Conservation (phyloP, 495 filamentous ascomycete species). For the Apodospora peruviana region DNA sequence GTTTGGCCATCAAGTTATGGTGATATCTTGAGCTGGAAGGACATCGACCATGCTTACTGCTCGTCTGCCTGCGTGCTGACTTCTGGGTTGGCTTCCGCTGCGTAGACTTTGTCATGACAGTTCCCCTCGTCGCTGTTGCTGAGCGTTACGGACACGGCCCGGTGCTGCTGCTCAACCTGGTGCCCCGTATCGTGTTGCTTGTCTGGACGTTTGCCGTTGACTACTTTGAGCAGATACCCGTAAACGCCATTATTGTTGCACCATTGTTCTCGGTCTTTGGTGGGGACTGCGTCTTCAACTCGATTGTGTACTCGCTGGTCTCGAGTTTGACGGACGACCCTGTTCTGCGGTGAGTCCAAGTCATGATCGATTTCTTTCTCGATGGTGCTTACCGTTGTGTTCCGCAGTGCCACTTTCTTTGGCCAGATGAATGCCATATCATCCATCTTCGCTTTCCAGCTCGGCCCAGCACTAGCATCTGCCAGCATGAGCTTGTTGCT, state of each 20-base stretch:
- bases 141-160: conserved; percentile 30
- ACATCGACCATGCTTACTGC: no score
- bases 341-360: conserved; percentile 28
- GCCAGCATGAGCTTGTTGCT: conserved; percentile 33
- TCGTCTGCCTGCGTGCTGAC: no score
- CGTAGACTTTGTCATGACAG: conserved; percentile 41
- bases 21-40: no score
- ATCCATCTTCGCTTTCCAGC: conserved; percentile 31
- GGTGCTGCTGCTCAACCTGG: conserved; percentile 36
- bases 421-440: conserved; percentile 37
- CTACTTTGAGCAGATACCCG: conserved; percentile 32
- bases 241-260: conserved; percentile 29
- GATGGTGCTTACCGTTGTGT: neutral
- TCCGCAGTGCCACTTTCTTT: conserved; percentile 37
- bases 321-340: conserved; percentile 33
- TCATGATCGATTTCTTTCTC: no score
- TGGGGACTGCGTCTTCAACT: conserved; percentile 43
- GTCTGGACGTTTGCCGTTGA: conserved; percentile 34
- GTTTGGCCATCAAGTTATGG: no score
- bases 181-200: conserved; percentile 34
- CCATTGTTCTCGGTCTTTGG: conserved; percentile 36
- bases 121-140: conserved; percentile 35
- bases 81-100: no score
- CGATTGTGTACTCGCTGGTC: conserved; percentile 37
- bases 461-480: conserved; percentile 38